phyloP scores from a whole-genome alignment of 768 basidiomycete genomes.

The Suillus ampliporus region DNA sequence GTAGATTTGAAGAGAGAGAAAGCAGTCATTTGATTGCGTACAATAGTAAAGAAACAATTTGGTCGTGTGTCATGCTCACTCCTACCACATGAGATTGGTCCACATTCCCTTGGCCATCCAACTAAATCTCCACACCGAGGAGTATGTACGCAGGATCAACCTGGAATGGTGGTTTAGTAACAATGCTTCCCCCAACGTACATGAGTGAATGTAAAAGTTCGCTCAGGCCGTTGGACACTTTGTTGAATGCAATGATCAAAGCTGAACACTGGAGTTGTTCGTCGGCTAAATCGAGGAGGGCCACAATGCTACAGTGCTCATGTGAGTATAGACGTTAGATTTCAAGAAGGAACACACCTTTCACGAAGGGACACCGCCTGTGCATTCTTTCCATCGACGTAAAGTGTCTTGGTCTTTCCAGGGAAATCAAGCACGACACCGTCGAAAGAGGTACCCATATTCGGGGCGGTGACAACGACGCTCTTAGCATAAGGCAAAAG shows the following conservation, averaged over 20 bases:
- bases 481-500: conserved; percentile 77
- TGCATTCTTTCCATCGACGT: conserved; percentile 85
- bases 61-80: not conserved
- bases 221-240: conserved; percentile 70
- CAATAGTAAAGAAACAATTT: not conserved
- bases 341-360: conserved; percentile 55
- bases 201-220: conserved; percentile 86
- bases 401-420: conserved; percentile 74
- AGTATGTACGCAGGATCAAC: conserved; percentile 80
- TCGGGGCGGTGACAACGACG: conserved; percentile 73
- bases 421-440: conserved; percentile 81
- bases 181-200: conserved; percentile 89
- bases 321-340: conserved; percentile 12
- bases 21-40: conserved; percentile 6
- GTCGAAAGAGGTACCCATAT: conserved; percentile 72
- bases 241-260: conserved; percentile 81
- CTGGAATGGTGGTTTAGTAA: conserved; percentile 80
- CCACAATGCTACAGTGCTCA: conserved; percentile 67
- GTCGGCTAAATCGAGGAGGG: conserved; percentile 86
- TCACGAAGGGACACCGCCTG: conserved; percentile 80
- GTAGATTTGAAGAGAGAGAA: not conserved
- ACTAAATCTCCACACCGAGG: conserved; percentile 83
- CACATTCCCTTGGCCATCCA: conserved; percentile 36
- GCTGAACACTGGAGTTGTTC: conserved; percentile 80
- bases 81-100: conserved; percentile 4